Percentiles rank a stretch among this genome's conserved stretches.
Evolutionary conservation across 805 yeast species (phyloP).

Genomic region (Tetrapisispora namnaoensis): DNA sequence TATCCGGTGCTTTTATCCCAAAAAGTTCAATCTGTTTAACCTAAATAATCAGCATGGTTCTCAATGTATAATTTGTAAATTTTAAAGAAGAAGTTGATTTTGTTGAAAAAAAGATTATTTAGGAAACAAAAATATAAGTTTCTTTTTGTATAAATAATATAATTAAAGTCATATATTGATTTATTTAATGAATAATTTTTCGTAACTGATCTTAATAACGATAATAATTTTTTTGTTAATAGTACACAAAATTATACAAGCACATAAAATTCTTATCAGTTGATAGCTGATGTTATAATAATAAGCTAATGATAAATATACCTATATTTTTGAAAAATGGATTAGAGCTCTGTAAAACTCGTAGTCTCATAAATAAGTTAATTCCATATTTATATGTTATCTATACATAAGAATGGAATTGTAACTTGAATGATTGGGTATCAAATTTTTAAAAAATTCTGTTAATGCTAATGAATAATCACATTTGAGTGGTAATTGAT

Average conservation of each 20-base stretch:
- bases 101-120: not conserved
- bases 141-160: too few species aligned
- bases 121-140: not conserved
- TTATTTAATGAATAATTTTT: too few species aligned
- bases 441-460: not conserved
- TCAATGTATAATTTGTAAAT: not conserved
- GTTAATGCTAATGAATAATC: not conserved
- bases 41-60: slow-evolving; percentile 3
- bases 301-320: not conserved
- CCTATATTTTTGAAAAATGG: not conserved
- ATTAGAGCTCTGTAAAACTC: too few species aligned
- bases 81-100: not conserved
- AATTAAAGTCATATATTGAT: not conserved
- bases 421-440: not conserved
- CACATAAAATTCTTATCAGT: not conserved
- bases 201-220: too few species aligned
- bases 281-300: not conserved
- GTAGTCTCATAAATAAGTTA: not conserved
- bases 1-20: slow-evolving; percentile 75
- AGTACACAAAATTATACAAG: not conserved
- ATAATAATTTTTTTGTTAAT: not conserved
- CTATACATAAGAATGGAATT: not conserved
- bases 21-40: slow-evolving; percentile 38
- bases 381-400: not conserved
- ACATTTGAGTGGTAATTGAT: not conserved